Conservation (phyloP, 2,329 filamentous ascomycete genomes). For the Epichloe brachyelytri region DNA sequence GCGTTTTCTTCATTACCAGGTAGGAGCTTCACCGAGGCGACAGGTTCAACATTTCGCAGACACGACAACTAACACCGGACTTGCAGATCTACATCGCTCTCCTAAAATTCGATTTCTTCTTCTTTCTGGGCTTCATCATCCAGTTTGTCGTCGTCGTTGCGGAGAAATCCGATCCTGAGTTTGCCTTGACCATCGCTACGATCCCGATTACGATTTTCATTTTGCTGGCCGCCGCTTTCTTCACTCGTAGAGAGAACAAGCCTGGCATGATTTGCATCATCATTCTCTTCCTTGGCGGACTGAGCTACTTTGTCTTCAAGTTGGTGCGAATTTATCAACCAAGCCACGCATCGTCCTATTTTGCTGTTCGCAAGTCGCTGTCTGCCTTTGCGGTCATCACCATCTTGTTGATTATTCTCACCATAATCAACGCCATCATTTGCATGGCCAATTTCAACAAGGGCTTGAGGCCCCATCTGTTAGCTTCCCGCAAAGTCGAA, state of each 20-base stretch:
- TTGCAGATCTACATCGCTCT: conserved; percentile 88
- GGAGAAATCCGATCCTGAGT: conserved; percentile 55
- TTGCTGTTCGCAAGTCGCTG: conserved; percentile 68
- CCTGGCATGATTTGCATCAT: conserved; percentile 67
- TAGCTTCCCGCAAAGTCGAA: conserved; percentile 34
- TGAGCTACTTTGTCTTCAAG: conserved; percentile 97
- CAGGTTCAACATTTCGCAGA: too few species aligned
- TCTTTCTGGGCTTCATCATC: conserved; percentile 96
- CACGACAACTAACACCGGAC: not conserved
- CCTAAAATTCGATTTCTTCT: conserved; percentile 99
- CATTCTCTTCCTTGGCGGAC: conserved; percentile 72
- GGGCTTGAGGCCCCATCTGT: conserved; percentile 78
- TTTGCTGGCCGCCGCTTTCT: conserved; percentile 71
- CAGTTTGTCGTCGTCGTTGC: conserved; percentile 93
- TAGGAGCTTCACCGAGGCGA: conserved; percentile 26
- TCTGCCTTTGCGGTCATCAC: conserved; percentile 93
- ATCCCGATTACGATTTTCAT: conserved; percentile 87
- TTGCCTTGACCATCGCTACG: conserved; percentile 75
- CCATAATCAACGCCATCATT: conserved; percentile 73
- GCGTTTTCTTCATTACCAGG: conserved; percentile 92
- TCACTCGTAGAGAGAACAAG: conserved; percentile 72
- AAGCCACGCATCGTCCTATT: conserved; percentile 46
- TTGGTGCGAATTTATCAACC: conserved; percentile 85
- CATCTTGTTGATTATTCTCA: conserved; percentile 74
- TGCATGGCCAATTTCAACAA: conserved; percentile 86